Evolutionary conservation across 352 stramenopile genomes (phyloP).

Genomic region (Globisporangium mamillatum): DNA sequence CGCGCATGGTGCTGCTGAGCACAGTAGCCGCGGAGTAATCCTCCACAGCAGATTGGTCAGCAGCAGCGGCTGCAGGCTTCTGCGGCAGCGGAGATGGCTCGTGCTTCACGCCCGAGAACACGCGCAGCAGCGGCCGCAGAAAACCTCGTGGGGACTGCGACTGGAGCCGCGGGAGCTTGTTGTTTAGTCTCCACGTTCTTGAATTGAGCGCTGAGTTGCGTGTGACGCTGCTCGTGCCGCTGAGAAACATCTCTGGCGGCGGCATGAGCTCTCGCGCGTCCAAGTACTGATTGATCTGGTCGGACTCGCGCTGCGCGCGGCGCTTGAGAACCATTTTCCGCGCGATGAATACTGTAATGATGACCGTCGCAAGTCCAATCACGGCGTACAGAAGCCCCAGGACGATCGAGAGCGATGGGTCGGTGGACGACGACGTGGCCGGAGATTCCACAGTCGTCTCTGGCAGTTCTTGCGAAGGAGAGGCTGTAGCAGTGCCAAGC

Average conservation of each 20-base stretch:
- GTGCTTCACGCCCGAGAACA: constrained; percentile 13
- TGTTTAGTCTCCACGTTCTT: not conserved
- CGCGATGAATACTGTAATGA: constrained; percentile 17
- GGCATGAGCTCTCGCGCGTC: constrained; percentile 13
- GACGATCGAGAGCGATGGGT: not conserved
- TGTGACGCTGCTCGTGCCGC: not conserved
- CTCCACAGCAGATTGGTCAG: not conserved
- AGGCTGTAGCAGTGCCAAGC: too few species aligned
- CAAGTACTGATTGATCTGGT: constrained; percentile 14
- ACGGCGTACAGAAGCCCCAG: constrained; percentile 8
- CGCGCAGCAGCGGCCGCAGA: constrained; percentile 11
- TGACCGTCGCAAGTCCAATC: constrained; percentile 13
- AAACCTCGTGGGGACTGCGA: constrained; percentile 13
- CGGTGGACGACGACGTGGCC: not conserved
- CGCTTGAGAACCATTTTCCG: constrained; percentile 15
- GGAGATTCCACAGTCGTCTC: not conserved
- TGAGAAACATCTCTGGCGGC: not conserved
- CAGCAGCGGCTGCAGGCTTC: not conserved
- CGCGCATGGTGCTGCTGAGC: constrained; percentile 5
- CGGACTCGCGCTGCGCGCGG: constrained; percentile 20
- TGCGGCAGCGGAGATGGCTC: not conserved
- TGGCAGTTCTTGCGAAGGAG: not conserved
- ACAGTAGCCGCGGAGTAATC: not conserved
- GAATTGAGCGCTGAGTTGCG: constrained; percentile 1
- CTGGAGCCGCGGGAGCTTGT: constrained; percentile 10